phyloP scores from a whole-genome alignment of 345 rosid genomes.

The Salix koriyanagi region DNA sequence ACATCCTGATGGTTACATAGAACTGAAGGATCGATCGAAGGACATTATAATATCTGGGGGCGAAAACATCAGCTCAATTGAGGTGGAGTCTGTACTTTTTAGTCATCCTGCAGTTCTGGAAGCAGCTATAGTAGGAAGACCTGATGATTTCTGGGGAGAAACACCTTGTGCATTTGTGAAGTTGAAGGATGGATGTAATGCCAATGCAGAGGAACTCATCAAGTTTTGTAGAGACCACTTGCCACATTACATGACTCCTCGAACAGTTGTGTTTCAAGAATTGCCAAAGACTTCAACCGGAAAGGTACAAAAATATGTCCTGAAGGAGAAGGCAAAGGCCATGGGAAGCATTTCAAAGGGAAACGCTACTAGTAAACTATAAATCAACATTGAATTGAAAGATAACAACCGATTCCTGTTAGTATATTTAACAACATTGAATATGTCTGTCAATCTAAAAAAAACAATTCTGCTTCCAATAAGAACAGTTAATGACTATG shows the following conservation, averaged over 20 bases:
- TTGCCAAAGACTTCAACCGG: constrained; percentile 34
- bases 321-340: constrained; percentile 36
- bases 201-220: constrained; percentile 23
- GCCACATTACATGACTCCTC: constrained; percentile 32
- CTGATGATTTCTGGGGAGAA: constrained; percentile 45
- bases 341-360: constrained; percentile 59
- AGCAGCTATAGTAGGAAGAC: constrained; percentile 39
- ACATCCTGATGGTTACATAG: constrained; percentile 42
- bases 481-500: neutral
- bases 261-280: constrained; percentile 22
- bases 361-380: constrained; percentile 54
- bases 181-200: constrained; percentile 36
- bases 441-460: neutral
- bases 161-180: constrained; percentile 41
- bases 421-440: neutral
- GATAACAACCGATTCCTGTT: neutral
- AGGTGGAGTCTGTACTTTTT: constrained; percentile 33
- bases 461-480: neutral
- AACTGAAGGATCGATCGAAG: constrained; percentile 39
- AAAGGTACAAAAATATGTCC: constrained; percentile 25
- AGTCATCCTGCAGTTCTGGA: constrained; percentile 38
- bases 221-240: constrained; percentile 20
- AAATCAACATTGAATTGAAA: constrained; percentile 3
- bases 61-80: constrained; percentile 41
- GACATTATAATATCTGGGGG: constrained; percentile 46